Base-by-base conservation (phyloP, 352 stramenopile genomes). In the Halophytophthora polymorphica region DNA sequence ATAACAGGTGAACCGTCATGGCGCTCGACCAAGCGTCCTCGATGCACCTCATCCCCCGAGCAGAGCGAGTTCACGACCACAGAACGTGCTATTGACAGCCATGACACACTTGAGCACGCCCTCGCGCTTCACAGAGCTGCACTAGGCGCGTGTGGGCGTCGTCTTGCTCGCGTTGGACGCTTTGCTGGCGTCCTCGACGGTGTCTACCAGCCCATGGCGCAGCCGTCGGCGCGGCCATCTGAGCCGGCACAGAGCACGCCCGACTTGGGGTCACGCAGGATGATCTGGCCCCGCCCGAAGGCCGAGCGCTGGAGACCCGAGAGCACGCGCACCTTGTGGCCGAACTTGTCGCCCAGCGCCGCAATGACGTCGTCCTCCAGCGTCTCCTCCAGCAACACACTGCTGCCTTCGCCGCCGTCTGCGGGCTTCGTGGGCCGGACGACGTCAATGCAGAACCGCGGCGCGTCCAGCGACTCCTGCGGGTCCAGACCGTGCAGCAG, bases 231-330 rank as follows among this genome's bases (percentile, higher is more conserved):
- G 33, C 96, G 79, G 22, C 91, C 90, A 71, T 99, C 96, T 3
- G 90, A 98, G 18, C 96, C 95, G n/a, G 86, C 94, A 70, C 88
- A 97, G 31, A 98, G 73, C 37, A 98, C 88, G 47, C 94, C 92
- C 5, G 66, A 95, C 28, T 63, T 58, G 13, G 74, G 76, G 56
- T 96, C 74, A 45, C 72, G 69, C 18, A 84, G 55, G 48, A 97
- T 96, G 51, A 96, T 87, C 68, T 97, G 86, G 1, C 74, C 87
- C 12, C 83, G 70, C 21, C 88, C 88, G 56, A 96, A 93, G 18
- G 78, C 50, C 18, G 50, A 44, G 15, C 85, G 72, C 25, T 69
- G 50, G 7, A 67, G 35, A 2, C 69, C 73, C 13, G 50, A 38
- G 11, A 54, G 50, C 42, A 53, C 64, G 54, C 56, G 54, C 28